phyloP scores from a whole-genome alignment of 2,329 filamentous ascomycete species.

The Alternaria dauci region DNA sequence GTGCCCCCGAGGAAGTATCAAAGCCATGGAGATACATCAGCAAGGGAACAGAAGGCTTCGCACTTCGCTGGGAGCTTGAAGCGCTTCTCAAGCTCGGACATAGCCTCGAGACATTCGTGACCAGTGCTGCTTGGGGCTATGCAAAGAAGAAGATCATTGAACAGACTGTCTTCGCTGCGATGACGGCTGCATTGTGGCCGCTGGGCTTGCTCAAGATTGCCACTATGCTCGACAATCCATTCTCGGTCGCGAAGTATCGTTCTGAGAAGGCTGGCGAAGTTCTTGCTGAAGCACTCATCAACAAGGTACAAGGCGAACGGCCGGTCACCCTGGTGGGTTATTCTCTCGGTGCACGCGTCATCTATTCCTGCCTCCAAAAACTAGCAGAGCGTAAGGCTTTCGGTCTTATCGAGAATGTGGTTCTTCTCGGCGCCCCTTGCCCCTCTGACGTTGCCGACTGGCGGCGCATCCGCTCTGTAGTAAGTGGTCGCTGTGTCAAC shows the following conservation, averaged over 20 bases:
- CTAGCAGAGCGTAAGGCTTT: constrained; percentile 82
- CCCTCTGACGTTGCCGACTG: constrained; percentile 77
- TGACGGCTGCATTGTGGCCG: constrained; percentile 60
- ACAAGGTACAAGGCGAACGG: constrained; percentile 81
- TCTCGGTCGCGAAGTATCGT: constrained; percentile 76
- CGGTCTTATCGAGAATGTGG: constrained; percentile 82
- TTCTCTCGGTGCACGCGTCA: constrained; percentile 80
- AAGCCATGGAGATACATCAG: constrained; percentile 82
- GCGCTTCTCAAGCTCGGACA: constrained; percentile 79
- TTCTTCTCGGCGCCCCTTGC: constrained; percentile 82
- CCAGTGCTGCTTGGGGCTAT: constrained; percentile 79
- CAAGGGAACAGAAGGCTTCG: constrained; percentile 78
- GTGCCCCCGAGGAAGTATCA: constrained; percentile 73
- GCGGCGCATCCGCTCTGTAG: constrained; percentile 78
- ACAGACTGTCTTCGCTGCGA: constrained; percentile 59
- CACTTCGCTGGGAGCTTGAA: constrained; percentile 82
- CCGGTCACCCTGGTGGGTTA: constrained; percentile 84
- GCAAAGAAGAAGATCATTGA: constrained; percentile 80
- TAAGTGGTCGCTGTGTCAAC: constrained; percentile 84
- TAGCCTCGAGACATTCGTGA: constrained; percentile 78
- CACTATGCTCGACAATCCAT: constrained; percentile 79
- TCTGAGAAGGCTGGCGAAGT: constrained; percentile 83
- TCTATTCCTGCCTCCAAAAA: constrained; percentile 80
- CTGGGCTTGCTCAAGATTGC: constrained; percentile 57
- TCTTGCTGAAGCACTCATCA: constrained; percentile 82